Evolutionary conservation across 805 yeast species (phyloP), one percentile per base, ranked within the genome.

Genomic region (Priceomyces medius): DNA sequence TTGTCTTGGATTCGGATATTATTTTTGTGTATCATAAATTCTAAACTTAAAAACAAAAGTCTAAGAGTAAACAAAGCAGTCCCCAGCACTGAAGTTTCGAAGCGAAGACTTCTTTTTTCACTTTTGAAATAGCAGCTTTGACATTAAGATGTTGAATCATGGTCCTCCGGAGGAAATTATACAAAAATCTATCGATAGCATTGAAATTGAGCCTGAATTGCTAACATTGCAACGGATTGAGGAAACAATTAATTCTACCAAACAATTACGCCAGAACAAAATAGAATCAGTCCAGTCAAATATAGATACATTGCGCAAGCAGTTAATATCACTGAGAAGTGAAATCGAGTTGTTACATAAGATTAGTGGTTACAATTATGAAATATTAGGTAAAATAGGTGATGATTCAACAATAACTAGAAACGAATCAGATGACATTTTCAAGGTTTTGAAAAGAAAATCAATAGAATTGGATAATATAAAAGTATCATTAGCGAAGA

Each of bases 401-500:
- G 31, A 39, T 10, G 44, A 40, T 7, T 20, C 19, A 7, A 13
- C 38, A 12, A 12, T 27, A n/a, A 27, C 18, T 20, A 41, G 21
- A 10, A 36, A n/a, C n/a, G 40, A 27, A 35, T 50, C 50, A 27
- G 53, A 49, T 10, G 56, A 64, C 37, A 53, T 63, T 4, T 58
- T 63, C 40, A 51, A 53, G 43, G 44, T 61, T 6, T 48, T 67
- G 32, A 52, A 54, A 37, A 47, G 47, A 38, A 60, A 60, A 40
- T 55, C 62, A 9, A 50, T 49, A 18, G 66, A 65, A 36, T 47
- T 69, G 39, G 81, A 78, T 46, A 67, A 66, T 31, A 56, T 65
- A 27, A 77, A 80, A 37, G 71, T 80, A 33, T 57, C 72, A 7
- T 54, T 79, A 7, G 83, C 83, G 3, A 77, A 75, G 48, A 72